These are phyloP conservation scores for Dryas octopetala DNA, from an alignment of 306 rosid species.

Conservation along the genomic window DNA sequence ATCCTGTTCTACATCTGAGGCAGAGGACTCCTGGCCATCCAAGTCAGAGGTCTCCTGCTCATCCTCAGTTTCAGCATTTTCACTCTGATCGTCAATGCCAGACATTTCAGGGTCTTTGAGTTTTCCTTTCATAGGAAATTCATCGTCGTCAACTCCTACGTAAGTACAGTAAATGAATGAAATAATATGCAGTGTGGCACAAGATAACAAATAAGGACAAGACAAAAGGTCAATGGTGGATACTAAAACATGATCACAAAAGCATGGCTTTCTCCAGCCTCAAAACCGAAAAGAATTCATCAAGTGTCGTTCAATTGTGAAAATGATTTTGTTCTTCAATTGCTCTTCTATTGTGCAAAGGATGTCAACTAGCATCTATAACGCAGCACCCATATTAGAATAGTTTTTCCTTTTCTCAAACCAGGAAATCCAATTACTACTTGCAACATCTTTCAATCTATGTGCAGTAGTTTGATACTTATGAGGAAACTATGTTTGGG, in stretches of 20 bases:
- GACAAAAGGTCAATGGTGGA: background rate
- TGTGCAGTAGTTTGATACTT: background rate
- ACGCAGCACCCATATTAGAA: background rate
- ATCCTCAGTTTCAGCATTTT: conserved; percentile 51
- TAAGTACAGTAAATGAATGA: conserved; percentile 8
- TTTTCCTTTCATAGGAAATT: conserved; percentile 32
- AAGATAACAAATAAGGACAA: background rate
- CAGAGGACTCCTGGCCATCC: conserved; percentile 25
- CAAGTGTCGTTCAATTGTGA: background rate
- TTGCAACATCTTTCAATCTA: background rate
- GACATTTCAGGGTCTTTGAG: conserved; percentile 24
- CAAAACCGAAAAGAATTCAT: conserved; percentile 3
- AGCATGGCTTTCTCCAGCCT: background rate
- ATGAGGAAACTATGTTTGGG: background rate
- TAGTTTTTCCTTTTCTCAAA: background rate
- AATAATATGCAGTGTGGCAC: background rate
- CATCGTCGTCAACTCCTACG: conserved; percentile 48
- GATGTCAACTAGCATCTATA: background rate
- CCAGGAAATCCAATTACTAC: background rate
- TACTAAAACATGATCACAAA: background rate
- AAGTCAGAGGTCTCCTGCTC: conserved; percentile 40
- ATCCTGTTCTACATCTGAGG: conserved; percentile 48
- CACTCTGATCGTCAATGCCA: conserved; percentile 31
- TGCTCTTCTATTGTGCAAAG: background rate
- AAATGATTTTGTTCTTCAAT: background rate